These are phyloP conservation scores for Flagelloscypha sp. DNA, from an alignment of 768 basidiomycete genomes.

Conservation along the genomic window DNA sequence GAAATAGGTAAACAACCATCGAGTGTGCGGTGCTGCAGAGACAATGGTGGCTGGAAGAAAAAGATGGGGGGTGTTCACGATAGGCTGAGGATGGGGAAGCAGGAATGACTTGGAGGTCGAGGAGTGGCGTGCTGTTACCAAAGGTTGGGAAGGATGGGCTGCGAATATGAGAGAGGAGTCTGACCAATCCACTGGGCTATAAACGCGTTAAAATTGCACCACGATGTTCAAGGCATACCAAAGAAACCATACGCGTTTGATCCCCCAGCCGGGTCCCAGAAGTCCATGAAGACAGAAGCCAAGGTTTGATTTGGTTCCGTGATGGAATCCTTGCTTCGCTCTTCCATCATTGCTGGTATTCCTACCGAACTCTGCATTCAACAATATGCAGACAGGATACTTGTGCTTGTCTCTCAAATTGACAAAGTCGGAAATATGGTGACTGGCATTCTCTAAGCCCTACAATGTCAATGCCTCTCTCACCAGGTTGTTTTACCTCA, in stretches of 20 bases:
- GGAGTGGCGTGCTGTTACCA: constrained; percentile 55
- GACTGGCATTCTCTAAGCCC: constrained; percentile 11
- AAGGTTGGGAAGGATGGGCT: constrained; percentile 54
- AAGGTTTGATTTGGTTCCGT: constrained; percentile 2
- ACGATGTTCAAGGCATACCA: constrained; percentile 10
- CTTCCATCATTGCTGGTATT: constrained; percentile 29
- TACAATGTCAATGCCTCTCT: background rate
- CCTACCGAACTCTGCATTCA: constrained; percentile 74
- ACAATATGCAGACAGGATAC: constrained; percentile 65
- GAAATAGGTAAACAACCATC: constrained; percentile 71
- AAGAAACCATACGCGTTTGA: too few species aligned
- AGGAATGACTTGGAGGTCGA: constrained; percentile 61
- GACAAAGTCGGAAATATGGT: constrained; percentile 89
- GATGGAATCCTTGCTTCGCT: constrained; percentile 7
- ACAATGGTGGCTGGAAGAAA: constrained; percentile 60
- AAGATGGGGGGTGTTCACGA: constrained; percentile 35
- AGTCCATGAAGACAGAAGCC: too few species aligned
- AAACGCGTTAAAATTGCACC: constrained; percentile 4
- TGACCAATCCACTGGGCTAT: constrained; percentile 68
- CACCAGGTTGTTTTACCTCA: too few species aligned
- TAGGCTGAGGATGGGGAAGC: constrained; percentile 43
- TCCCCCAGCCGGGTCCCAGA: too few species aligned
- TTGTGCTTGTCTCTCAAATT: constrained; percentile 86
- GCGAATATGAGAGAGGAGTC: constrained; percentile 60
- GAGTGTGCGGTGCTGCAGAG: constrained; percentile 47